Evolutionary conservation across 2,329 filamentous ascomycete species (phyloP), one percentile per base, ranked within the genome.

Genomic region (Periconia macrospinosa): DNA sequence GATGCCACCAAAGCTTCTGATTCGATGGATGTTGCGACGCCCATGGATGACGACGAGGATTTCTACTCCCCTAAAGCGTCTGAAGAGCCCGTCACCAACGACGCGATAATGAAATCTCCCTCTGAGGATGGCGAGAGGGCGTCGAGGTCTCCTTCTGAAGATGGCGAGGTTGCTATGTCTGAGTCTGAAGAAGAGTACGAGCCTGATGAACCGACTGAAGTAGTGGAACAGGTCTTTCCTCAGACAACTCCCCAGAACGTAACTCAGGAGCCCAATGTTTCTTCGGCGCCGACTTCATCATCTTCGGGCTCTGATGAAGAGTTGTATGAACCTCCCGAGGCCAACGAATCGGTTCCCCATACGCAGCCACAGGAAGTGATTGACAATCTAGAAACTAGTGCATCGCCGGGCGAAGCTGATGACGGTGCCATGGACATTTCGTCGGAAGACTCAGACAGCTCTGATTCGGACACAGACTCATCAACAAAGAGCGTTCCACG

Each of bases 91-190:
- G 17, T 48, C 11, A 42, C 47, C 20, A 40, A 46, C 15, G 8
- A 45, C 6, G 9, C 48, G 40, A 46, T 40, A 33, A 50, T 49
- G 3, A 50, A 42, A 9, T 67, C 68, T 30, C 60, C 58, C 3
- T 68, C 65, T 27, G 69, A 70, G 52, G 68, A 70, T 53, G 67
- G 65, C 13, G 70, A 74, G 27, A n/a, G n/a, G n/a, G n/a, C n/a
- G n/a, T n/a, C n/a, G n/a, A 50, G 41, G 9, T 67, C 68, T 30
- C 60, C 58, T 3, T 68, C 65, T 27, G 69, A 70, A 53, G 68
- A 70, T 53, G 67, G 65, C 13, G 70, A 74, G 27, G 57, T 72
- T 2, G 68, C 66, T 30, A 73, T 72, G 70, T 72, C 70, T 8
- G 63, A 67, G 45, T 70, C 66, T 9, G 64, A 63, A 17, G 61